Conservation (phyloP, 306 rosid genomes). For the Prunus dulcis region DNA sequence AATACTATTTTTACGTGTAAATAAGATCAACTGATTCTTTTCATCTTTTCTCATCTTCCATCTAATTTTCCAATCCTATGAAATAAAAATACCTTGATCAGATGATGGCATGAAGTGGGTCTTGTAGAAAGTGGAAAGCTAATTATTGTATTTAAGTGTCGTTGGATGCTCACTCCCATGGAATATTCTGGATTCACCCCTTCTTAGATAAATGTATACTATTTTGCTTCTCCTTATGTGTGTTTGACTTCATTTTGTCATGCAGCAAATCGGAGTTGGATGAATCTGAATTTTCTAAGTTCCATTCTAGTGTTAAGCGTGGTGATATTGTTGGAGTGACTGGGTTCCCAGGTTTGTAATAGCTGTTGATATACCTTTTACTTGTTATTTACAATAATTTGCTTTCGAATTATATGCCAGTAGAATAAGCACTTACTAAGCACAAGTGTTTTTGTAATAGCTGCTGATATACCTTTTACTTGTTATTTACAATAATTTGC, state of each 20-base stretch:
- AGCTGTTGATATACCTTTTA: not conserved
- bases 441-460: not conserved
- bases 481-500: not conserved
- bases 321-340: slow-evolving; percentile 68
- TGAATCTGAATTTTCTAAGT: slow-evolving; percentile 56
- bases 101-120: not conserved
- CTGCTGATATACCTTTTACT: not conserved
- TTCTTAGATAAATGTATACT: not conserved
- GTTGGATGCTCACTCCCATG: not conserved
- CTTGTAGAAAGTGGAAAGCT: not conserved
- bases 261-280: slow-evolving; percentile 60
- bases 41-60: not conserved
- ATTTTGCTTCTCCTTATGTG: not conserved
- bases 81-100: not conserved
- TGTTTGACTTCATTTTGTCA: not conserved
- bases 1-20: not conserved
- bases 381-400: not conserved
- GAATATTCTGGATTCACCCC: not conserved
- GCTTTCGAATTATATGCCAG: not conserved
- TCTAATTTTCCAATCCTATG: not conserved
- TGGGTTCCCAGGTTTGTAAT: slow-evolving; percentile 70
- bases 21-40: not conserved
- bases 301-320: slow-evolving; percentile 64
- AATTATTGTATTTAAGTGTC: not conserved
- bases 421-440: not conserved